These are phyloP conservation scores for Botrytis cinerea DNA, from an alignment of 2,329 filamentous ascomycete genomes.

Conservation along the genomic window DNA sequence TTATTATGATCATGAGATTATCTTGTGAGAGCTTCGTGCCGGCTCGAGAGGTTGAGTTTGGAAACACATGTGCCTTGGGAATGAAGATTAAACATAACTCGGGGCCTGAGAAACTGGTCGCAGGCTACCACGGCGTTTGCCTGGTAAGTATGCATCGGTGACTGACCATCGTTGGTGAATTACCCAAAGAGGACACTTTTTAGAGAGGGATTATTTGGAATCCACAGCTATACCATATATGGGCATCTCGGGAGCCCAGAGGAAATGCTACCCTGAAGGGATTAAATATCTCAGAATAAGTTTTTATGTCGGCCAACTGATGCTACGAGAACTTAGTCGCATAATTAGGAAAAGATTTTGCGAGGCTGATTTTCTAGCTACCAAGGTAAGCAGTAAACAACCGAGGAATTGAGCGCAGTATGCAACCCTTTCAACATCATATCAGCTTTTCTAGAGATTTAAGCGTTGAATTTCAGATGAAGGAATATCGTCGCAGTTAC, in stretches of 20 bases:
- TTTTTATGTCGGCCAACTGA: not conserved
- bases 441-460: not conserved
- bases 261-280: not conserved
- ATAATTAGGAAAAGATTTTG: not conserved
- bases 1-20: slow-evolving; percentile 16
- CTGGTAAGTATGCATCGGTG: not conserved
- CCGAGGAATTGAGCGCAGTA: not conserved
- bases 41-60: not conserved
- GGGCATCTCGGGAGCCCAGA: not conserved
- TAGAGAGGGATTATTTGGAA: not conserved
- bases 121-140: not conserved
- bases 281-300: not conserved
- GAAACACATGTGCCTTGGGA: not conserved
- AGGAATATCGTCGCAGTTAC: not conserved
- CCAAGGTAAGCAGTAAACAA: not conserved
- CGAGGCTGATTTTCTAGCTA: not conserved
- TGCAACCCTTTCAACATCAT: not conserved
- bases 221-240: not conserved
- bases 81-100: not conserved
- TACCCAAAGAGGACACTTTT: not conserved
- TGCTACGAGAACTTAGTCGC: not conserved
- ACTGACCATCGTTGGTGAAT: not conserved
- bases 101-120: not conserved
- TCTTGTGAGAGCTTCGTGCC: not conserved
- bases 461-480: not conserved